Percentiles rank a stretch among this genome's conserved stretches.
phyloP scores from a whole-genome alignment of 331 rosid genomes.

The Cydonia oblonga region DNA sequence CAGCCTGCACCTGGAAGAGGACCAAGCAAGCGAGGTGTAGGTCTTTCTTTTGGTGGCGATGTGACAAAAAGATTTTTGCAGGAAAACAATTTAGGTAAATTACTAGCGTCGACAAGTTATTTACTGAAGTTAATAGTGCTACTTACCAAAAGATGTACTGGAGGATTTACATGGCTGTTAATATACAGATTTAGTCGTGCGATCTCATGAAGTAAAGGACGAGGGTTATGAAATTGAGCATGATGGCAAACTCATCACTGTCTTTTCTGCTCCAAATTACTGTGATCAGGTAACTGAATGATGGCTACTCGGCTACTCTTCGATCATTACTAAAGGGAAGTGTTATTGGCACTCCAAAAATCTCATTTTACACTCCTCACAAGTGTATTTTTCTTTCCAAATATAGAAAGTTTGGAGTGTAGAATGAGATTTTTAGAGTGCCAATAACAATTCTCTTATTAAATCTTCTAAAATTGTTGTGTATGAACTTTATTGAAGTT shows the following conservation, averaged over 20 bases:
- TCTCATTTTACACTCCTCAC: too few relatives aligned
- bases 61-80: slow-evolving; percentile 80
- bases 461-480: background rate
- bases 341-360: too few relatives aligned
- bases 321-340: background rate
- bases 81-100: slow-evolving; percentile 79
- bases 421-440: too few relatives aligned
- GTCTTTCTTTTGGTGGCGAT: slow-evolving; percentile 87
- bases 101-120: background rate
- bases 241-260: slow-evolving; percentile 94
- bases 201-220: slow-evolving; percentile 99
- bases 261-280: slow-evolving; percentile 98
- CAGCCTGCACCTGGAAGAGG: slow-evolving; percentile 94
- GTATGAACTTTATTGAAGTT: background rate
- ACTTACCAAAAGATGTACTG: background rate
- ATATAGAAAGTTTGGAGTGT: too few relatives aligned
- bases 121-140: background rate
- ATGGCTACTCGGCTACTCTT: background rate
- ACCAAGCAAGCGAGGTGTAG: slow-evolving; percentile 97
- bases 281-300: slow-evolving; percentile 81
- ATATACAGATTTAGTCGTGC: slow-evolving; percentile 77
- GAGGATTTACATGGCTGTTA: slow-evolving; percentile 12
- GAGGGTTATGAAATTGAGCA: slow-evolving; percentile 98
- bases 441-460: too few relatives aligned
- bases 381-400: too few relatives aligned